phyloP scores from a whole-genome alignment of 495 filamentous ascomycete species.

The Pyrenula aspistea region DNA sequence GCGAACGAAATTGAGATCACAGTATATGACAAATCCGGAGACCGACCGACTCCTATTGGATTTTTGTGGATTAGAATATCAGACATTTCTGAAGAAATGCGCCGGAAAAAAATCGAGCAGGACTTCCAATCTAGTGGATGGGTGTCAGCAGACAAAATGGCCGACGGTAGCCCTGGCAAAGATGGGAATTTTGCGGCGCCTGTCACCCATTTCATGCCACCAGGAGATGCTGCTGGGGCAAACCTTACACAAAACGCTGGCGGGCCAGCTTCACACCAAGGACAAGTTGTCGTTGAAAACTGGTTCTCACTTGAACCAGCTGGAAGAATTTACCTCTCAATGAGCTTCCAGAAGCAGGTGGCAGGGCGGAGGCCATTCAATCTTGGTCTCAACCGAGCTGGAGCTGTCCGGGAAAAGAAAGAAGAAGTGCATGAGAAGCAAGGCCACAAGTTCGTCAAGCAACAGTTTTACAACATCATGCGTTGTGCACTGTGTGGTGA shows the following conservation, averaged over 20 bases:
- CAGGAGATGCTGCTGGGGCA: slow-evolving; percentile 3
- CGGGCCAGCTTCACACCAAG: slow-evolving; percentile 27
- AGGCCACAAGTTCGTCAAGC: slow-evolving; percentile 94
- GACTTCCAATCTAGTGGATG: slow-evolving; percentile 85
- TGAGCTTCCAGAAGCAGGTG: slow-evolving; percentile 77
- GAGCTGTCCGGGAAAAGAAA: slow-evolving; percentile 91
- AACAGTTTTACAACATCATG: slow-evolving; percentile 99
- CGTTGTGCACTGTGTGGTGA: slow-evolving; percentile 97
- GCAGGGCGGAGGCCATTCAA: slow-evolving; percentile 64
- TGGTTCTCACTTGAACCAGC: slow-evolving; percentile 97
- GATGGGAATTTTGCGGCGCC: slow-evolving; percentile 22
- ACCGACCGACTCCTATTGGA: slow-evolving; percentile 83
- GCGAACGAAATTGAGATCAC: slow-evolving; percentile 97
- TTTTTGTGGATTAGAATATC: slow-evolving; percentile 95
- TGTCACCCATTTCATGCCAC: slow-evolving; percentile 19
- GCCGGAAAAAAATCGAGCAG: slow-evolving; percentile 91
- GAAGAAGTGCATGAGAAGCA: slow-evolving; percentile 97
- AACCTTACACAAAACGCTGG: slow-evolving; percentile 1
- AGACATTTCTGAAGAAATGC: slow-evolving; percentile 94
- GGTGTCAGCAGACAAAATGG: slow-evolving; percentile 94
- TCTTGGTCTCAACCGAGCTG: slow-evolving; percentile 83
- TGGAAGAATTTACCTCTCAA: slow-evolving; percentile 72
- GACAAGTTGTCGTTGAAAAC: slow-evolving; percentile 69
- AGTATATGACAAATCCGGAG: slow-evolving; percentile 85
- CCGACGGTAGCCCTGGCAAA: slow-evolving; percentile 30